phyloP scores from a whole-genome alignment of 192 early-diverging fungal species.

The Coemansia nantahalensis region DNA sequence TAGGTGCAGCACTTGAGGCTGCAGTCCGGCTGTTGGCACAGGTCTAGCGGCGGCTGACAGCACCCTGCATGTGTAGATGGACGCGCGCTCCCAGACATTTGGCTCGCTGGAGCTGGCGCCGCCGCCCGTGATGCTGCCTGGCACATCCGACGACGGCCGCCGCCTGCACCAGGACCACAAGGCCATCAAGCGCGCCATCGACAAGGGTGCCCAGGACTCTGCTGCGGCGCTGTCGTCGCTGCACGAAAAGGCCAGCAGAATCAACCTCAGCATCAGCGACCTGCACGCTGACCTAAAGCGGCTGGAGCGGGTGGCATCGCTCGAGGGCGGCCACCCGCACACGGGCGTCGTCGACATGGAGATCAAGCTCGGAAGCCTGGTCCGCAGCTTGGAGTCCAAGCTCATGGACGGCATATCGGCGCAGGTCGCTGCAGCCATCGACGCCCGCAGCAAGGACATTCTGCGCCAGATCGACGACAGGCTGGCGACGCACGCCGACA shows the following conservation, averaged over 20 bases:
- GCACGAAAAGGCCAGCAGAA: constrained; percentile 46
- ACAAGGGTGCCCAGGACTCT: constrained; percentile 26
- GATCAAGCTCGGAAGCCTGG: constrained; percentile 31
- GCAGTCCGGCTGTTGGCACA: neutral
- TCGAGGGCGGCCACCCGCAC: constrained; percentile 16
- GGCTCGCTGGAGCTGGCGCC: constrained; percentile 10
- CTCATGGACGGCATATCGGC: constrained; percentile 3
- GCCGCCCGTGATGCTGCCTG: constrained; percentile 7
- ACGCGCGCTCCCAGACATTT: constrained; percentile 25
- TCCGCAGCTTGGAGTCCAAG: constrained; percentile 11
- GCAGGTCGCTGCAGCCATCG: neutral
- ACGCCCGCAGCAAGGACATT: constrained; percentile 2
- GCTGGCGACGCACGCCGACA: neutral
- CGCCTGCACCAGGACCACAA: constrained; percentile 46
- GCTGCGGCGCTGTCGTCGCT: constrained; percentile 27
- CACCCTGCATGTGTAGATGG: constrained; percentile 13
- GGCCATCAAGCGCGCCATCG: constrained; percentile 29
- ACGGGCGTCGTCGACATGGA: constrained; percentile 34
- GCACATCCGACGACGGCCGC: constrained; percentile 25
- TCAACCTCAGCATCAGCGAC: constrained; percentile 44
- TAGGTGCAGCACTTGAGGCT: constrained; percentile 1
- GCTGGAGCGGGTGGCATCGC: constrained; percentile 27
- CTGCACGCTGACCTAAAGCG: constrained; percentile 48
- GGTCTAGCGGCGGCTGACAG: too few species aligned
- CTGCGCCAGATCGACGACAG: constrained; percentile 2